Evolutionary conservation across 495 filamentous ascomycete species (phyloP), one percentile per base, ranked within the genome.

Genomic region (Chaetomium fimeti): DNA sequence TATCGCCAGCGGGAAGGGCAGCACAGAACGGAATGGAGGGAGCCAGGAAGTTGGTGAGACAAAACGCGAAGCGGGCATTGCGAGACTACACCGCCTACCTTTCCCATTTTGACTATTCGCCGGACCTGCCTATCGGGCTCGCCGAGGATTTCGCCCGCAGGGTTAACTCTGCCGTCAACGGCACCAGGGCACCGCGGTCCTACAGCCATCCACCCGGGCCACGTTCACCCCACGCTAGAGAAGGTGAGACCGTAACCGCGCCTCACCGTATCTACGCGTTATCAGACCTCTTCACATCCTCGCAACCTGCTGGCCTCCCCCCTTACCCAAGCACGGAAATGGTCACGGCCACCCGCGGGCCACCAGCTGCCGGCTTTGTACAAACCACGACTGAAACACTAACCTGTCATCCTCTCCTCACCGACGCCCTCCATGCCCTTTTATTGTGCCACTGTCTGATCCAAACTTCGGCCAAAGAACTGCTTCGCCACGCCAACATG

Each of bases 321-420:
- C 81, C 81, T 2, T 88, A 83, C 68, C 85, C 84, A 11, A 77
- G 77, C 62, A 81, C 62, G 3, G 77, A 78, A 1, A 65, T 81
- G 45, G 61, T 72, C 20, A 43, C 61, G n/a, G 42, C 29, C 1
- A 55, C 15, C 57, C 72, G 16, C 54, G 74, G n/a, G 43, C 58
- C 27, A 48, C 69, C 28, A 58, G 65, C 56, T 47, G 65, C 57
- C 57, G 65, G 47, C 58, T 43, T 55, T 12, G 51, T 66, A 4
- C 77, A 71, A 68, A 83, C 70, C 60, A 77, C 69, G 15, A 82
- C 85, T 38, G 90, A 92, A 76, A 82, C 84, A 40, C 79, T 92
- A 5, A 92, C 89, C 18, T 93, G 90, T 71, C 90, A 93, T 67
- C 90, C 90, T 0, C 81, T 93, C 2, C 79, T 92, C 22, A 87